Evolutionary conservation across 1,139 yeast genomes (phyloP), one percentile per base, ranked within the genome.

Genomic region (Ogataea hybrid): DNA sequence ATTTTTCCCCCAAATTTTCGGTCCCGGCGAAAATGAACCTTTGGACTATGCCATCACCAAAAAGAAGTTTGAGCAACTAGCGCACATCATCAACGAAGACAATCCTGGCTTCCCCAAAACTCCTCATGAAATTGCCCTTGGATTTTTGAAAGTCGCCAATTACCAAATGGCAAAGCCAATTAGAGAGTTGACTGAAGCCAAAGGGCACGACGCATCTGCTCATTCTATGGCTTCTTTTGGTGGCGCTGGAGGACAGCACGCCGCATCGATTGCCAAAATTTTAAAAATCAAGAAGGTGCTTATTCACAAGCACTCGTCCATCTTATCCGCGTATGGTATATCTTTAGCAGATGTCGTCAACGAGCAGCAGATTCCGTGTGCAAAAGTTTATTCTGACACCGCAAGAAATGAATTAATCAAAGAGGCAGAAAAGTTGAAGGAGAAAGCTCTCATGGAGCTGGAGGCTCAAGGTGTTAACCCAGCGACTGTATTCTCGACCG

Each of bases 231-330:
- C 78, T 10, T 64, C 72, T 28, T 75, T 74, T 54, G 79, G 79
- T 11, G 79, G 80, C 14, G 77, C 79, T 4, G 79, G 80, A 20
- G 79, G 79, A 11, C 79, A 74, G 53, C 76, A 73, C 49, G 76
- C 77, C 2, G 65, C 67, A 34, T 70, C 73, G 1, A 63, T 74
- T 27, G 79, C 79, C 3, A 58, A 60, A 28, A 66, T 64, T 20
- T 57, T 74, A 44, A 73, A 73, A 16, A 73, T 74, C 32, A 45
- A 56, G 8, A 59, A 61, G 35, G 74, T 73, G 4, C 54, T 71
- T 11, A 67, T 75, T 31, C 80, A 75, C 56, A 65, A 66, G 41
- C 70, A 73, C 52, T 73, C 79, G 2, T 73, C 79, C 2, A 59
- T 74, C 25, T 56, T 74, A 11, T 71, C 77, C 1, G 79, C 79